These are phyloP conservation scores for Obelidium mucronatum DNA, from an alignment of 192 early-diverging fungal species.

Conservation along the genomic window DNA sequence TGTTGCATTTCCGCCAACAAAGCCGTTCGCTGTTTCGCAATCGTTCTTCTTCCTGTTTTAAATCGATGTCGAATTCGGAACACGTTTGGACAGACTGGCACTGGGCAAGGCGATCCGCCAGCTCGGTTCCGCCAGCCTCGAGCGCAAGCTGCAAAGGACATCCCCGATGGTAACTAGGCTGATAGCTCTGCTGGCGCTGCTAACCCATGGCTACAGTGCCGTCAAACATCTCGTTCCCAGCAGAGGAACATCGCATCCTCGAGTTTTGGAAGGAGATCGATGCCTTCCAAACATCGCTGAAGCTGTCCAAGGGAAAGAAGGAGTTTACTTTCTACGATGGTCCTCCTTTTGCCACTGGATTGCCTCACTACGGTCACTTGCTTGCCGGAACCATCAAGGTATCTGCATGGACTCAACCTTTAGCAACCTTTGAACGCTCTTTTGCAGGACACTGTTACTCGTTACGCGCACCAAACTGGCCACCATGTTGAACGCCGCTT, in stretches of 20 bases:
- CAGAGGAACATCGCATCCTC: conserved; percentile 93
- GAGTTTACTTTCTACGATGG: conserved; percentile 97
- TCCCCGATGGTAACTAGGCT: conserved; percentile 16
- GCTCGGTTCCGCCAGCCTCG: not conserved
- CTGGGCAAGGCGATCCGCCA: not conserved
- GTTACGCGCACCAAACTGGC: conserved; percentile 94
- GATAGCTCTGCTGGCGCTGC: not conserved
- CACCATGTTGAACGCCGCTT: conserved; percentile 97
- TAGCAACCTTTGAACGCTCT: not conserved
- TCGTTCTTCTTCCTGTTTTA: too few relatives aligned
- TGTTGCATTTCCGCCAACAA: too few relatives aligned
- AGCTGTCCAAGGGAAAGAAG: conserved; percentile 87
- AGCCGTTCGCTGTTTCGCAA: too few relatives aligned
- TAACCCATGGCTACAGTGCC: conserved; percentile 43
- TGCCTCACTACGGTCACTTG: conserved; percentile 99
- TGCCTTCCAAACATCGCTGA: conserved; percentile 89
- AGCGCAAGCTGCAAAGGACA: not conserved
- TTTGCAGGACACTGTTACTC: conserved; percentile 90
- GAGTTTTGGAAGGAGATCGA: conserved; percentile 97
- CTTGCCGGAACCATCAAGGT: conserved; percentile 99
- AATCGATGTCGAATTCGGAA: not conserved
- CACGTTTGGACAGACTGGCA: conserved; percentile 10
- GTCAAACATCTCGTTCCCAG: conserved; percentile 82
- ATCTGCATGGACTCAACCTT: not conserved
- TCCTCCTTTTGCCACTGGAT: conserved; percentile 97